Percentiles rank a stretch among this genome's conserved stretches.
Evolutionary conservation across 208 protist genomes (phyloP).

Genomic region (Lotmaria passim): DNA sequence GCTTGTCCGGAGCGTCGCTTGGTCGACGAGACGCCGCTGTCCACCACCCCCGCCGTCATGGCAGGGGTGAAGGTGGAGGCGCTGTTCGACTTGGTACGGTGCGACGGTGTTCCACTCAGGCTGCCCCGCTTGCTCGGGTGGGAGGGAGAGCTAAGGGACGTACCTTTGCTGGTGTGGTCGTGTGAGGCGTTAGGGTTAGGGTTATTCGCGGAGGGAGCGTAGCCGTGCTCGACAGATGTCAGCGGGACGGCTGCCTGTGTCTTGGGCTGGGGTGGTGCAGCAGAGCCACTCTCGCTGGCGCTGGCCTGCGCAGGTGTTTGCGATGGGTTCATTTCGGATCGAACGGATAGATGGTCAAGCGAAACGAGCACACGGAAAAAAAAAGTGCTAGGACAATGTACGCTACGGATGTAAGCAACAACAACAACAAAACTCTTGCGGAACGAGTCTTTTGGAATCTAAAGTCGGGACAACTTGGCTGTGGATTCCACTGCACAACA

Average conservation of each 20-base stretch:
- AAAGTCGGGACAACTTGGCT: no score
- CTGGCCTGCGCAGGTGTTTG: neutral
- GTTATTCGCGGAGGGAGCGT: neutral
- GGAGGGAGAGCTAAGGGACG: neutral
- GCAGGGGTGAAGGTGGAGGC: constrained; percentile 1
- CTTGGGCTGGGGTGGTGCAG: neutral
- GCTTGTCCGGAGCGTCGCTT: neutral
- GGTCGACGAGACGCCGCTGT: constrained; percentile 7
- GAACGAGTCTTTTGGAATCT: no score
- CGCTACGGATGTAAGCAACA: neutral
- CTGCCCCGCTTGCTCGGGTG: neutral
- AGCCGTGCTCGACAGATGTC: constrained; percentile 8
- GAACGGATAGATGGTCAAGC: neutral
- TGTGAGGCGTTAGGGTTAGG: constrained; percentile 1
- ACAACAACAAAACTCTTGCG: no score
- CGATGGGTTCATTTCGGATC: constrained; percentile 4
- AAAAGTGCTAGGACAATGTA: neutral
- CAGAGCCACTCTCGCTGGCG: neutral
- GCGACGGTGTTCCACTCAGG: constrained; percentile 2
- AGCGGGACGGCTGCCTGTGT: neutral
- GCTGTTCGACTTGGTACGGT: constrained; percentile 5
- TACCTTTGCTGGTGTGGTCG: neutral
- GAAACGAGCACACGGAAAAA: neutral
- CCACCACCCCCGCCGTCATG: neutral
- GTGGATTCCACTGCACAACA: no score